Evolutionary conservation across 106 monocot species (phyloP).

Genomic region (Xerophyta viscosa): DNA sequence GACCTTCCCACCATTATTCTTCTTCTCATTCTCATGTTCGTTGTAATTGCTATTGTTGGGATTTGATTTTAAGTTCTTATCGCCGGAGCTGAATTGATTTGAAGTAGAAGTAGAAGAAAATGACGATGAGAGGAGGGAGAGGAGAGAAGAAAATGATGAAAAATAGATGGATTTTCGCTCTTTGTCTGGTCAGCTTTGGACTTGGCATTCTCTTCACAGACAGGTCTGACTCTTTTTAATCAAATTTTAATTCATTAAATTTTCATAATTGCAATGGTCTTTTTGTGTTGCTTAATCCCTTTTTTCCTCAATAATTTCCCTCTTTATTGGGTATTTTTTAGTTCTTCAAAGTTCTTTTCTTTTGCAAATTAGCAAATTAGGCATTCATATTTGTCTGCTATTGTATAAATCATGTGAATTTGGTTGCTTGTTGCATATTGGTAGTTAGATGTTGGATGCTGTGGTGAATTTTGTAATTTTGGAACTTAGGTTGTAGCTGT

Average conservation of each 20-base stretch:
- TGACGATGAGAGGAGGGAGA: neutral
- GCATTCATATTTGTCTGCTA: no score
- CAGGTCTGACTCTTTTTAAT: neutral
- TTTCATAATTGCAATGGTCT: neutral
- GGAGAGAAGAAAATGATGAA: neutral
- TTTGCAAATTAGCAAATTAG: no score
- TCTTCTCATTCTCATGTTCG: no score
- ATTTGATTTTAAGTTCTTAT: no score
- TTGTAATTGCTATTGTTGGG: no score
- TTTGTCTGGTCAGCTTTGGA: neutral
- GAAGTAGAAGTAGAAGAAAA: no score
- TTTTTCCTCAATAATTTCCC: neutral
- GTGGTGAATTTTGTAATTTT: neutral
- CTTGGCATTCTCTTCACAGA: conserved; percentile 7
- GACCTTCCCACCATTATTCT: no score
- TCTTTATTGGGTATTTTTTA: no score
- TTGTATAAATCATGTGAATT: no score
- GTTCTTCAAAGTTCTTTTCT: no score
- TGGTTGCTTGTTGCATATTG: neutral
- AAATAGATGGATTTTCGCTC: neutral
- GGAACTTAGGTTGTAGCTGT: neutral
- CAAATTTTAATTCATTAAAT: neutral
- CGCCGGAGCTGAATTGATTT: no score
- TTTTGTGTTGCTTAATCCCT: neutral
- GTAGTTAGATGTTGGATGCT: neutral